Percentiles rank a stretch among this genome's conserved stretches.
These are phyloP conservation scores for Bolboschoenus planiculmis DNA, from an alignment of 176 grass and related monocot genomes.

Conservation along the genomic window DNA sequence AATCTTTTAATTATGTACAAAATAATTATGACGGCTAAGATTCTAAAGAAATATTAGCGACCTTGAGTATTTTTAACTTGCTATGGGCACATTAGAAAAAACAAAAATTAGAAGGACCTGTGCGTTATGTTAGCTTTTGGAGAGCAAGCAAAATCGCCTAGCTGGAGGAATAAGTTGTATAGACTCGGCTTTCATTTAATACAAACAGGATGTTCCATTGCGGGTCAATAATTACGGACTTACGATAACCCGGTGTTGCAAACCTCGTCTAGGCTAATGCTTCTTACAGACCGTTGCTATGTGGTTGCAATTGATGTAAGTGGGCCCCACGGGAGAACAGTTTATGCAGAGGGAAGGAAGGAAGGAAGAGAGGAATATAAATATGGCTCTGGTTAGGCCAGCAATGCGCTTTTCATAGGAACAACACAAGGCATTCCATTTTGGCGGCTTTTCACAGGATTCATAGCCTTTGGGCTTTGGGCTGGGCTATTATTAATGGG, in stretches of 20 bases:
- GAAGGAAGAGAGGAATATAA: neutral
- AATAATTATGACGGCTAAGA: too few relatives aligned
- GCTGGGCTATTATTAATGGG: neutral
- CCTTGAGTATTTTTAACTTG: too few relatives aligned
- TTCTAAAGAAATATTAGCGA: too few relatives aligned
- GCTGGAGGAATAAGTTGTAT: neutral
- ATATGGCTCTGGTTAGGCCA: slow-evolving; percentile 13
- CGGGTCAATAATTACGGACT: neutral
- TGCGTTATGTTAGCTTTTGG: neutral
- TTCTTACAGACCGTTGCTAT: neutral
- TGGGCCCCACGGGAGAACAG: neutral
- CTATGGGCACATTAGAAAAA: neutral
- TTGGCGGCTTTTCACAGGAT: neutral
- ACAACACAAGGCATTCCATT: neutral
- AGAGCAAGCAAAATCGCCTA: neutral
- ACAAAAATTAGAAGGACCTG: neutral
- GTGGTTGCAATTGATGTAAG: neutral
- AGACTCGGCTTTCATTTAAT: neutral
- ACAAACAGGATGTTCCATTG: neutral
- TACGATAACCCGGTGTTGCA: neutral
- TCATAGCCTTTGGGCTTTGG: neutral
- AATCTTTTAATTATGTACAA: too few relatives aligned
- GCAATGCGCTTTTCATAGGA: slow-evolving; percentile 3
- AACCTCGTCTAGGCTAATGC: neutral
- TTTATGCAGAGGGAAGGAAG: neutral